Percentiles rank a stretch among this genome's conserved stretches.
phyloP scores from a whole-genome alignment of 495 filamentous ascomycete genomes.

The Aspergillus asperescens region DNA sequence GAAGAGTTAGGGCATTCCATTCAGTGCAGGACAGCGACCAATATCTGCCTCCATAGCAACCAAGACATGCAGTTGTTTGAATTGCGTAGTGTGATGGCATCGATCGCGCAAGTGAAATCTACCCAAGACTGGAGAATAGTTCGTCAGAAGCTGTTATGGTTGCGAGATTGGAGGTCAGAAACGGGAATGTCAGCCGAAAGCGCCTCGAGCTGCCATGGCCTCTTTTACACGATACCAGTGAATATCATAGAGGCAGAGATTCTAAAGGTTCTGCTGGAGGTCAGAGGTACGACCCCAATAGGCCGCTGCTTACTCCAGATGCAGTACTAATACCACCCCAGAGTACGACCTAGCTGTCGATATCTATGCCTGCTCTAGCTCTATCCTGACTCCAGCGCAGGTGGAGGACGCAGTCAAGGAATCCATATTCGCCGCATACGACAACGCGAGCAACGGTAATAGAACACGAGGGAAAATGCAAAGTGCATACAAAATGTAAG shows the following conservation, averaged over 20 bases:
- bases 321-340: conserved; percentile 28
- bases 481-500: conserved; percentile 77
- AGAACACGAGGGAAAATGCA: conserved; percentile 76
- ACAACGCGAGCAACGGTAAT: conserved; percentile 88
- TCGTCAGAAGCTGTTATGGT: conserved; percentile 70
- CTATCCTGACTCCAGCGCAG: conserved; percentile 45
- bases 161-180: conserved; percentile 68
- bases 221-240: conserved; percentile 63
- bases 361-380: conserved; percentile 55
- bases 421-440: conserved; percentile 68
- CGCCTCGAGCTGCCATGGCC: conserved; percentile 44
- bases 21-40: conserved; percentile 49
- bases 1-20: conserved; percentile 54
- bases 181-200: conserved; percentile 29
- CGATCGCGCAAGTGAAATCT: conserved; percentile 48
- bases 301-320: too few relatives aligned
- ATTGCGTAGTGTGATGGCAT: conserved; percentile 57
- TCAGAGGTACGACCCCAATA: conserved; percentile 49
- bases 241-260: conserved; percentile 67
- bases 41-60: conserved; percentile 37
- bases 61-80: conserved; percentile 62
- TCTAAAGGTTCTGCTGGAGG: conserved; percentile 66
- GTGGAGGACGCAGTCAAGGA: conserved; percentile 63
- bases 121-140: conserved; percentile 63
- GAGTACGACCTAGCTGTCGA: conserved; percentile 63